Base-by-base conservation (phyloP, 2,329 filamentous ascomycete species). In the Geoglossum cookeanum region DNA sequence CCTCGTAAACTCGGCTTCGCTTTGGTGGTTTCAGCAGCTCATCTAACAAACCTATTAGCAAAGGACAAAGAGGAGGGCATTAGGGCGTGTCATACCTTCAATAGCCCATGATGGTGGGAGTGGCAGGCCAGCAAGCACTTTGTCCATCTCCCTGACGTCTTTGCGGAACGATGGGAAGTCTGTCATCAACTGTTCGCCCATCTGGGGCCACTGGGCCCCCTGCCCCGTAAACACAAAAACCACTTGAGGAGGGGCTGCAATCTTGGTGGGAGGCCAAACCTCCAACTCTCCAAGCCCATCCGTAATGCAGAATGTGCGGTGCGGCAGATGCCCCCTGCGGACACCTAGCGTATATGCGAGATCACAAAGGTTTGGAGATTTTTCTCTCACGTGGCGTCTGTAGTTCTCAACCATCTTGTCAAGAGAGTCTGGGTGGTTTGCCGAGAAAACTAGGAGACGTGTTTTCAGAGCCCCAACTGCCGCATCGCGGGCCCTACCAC, bases 151-250 rank as follows among this genome's bases (percentile, higher is more conserved):
- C 11, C 33, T n/a, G 30, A 57, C 56, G 17, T 17, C 30, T 15
- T 55, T 9, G 22, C 17, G 22, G 48, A 57, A 57, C 13, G 7
- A 11, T 35, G 55, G 56, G n/a, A 30, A 29, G 13, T 48, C 32
- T 1, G 55, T 35, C 39, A 42, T 8, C 6, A 42, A 15, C 39
- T 42, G 9, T 4, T 8, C 13, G 4, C 39, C 39, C 39, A 42
- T 42, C 13, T 42, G 39, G 4, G 39, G 8, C 39, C 39, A 42
- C 39, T 42, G 39, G 4, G 39, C 39, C 11, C 39, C 39, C n/a
- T 42, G 39, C 4, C 39, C 39, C 7, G 39, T 42, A 15, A 42
- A 42, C 4, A 15, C 39, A 57, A 54, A 66, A 66, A 11, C 55
- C 59, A 4, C 63, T 37, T 15, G 57, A 45, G 29, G n/a, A n/a